phyloP scores from a whole-genome alignment of 73 alveolate species.

The Uronychia binucleata region DNA sequence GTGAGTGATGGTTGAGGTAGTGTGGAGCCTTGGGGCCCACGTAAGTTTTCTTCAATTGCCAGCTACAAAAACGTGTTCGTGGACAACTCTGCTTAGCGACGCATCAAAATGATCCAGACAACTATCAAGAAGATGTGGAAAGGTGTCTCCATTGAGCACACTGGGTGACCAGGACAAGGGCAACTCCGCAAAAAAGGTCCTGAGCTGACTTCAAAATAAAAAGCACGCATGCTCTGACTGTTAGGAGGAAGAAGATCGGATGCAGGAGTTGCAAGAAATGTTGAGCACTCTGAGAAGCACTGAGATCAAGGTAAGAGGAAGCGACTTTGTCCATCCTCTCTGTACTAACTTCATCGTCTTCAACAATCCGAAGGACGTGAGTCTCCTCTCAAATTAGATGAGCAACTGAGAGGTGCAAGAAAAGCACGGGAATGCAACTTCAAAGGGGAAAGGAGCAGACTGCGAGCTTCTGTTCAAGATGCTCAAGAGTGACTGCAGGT shows the following conservation, averaged over 20 bases:
- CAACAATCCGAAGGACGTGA: background rate
- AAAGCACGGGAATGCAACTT: background rate
- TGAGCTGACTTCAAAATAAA: background rate
- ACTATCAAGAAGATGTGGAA: background rate
- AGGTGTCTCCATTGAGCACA: background rate
- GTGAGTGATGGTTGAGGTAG: background rate
- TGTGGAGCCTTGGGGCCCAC: background rate
- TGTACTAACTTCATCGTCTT: background rate
- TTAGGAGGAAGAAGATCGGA: background rate
- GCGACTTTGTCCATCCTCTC: background rate
- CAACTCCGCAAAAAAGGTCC: background rate
- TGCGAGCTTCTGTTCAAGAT: too few species aligned
- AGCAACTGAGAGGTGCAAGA: background rate
- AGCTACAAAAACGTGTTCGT: background rate
- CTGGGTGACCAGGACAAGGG: background rate
- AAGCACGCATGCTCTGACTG: too few species aligned
- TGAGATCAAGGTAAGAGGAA: background rate
- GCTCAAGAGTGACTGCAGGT: too few species aligned
- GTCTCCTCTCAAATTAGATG: background rate
- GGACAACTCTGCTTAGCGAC: background rate
- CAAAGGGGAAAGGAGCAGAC: too few species aligned
- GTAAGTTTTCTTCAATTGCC: too few species aligned
- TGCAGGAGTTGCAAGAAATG: background rate
- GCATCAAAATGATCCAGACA: background rate
- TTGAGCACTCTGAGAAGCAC: background rate